phyloP scores from a whole-genome alignment of 2,329 filamentous ascomycete genomes.

The Phoma sp. region DNA sequence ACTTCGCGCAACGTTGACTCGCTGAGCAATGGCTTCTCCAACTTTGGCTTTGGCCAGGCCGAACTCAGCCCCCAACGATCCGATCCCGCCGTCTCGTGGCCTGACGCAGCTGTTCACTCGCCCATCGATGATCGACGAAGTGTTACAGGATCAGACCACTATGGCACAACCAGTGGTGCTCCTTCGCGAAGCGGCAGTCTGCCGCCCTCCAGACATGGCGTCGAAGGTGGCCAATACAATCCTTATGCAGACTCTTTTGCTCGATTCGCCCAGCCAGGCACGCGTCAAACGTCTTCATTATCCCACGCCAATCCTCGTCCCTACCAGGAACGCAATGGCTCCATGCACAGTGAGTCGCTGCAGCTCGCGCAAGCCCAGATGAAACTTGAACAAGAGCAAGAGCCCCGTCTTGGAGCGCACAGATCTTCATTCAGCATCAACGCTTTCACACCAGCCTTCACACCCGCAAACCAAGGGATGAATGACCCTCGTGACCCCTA shows the following conservation, averaged over 20 bases:
- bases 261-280: conserved; percentile 44
- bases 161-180: conserved; percentile 52
- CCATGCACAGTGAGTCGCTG: conserved; percentile 48
- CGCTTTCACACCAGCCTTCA: conserved; percentile 31
- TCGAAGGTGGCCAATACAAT: conserved; percentile 47
- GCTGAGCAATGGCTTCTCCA: conserved; percentile 41
- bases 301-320: conserved; percentile 54
- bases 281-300: conserved; percentile 57
- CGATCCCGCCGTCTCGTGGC: conserved; percentile 43
- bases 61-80: conserved; percentile 38
- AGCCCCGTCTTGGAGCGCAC: conserved; percentile 41
- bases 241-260: conserved; percentile 37
- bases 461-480: conserved; percentile 29
- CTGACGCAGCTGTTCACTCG: conserved; percentile 46
- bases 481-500: conserved; percentile 32
- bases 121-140: conserved; percentile 53
- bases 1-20: conserved; percentile 39
- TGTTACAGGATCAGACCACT: conserved; percentile 52
- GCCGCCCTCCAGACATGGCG: conserved; percentile 62
- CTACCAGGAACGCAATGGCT: conserved; percentile 48
- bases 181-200: conserved; percentile 62
- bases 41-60: conserved; percentile 40
- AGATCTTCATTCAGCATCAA: conserved; percentile 43
- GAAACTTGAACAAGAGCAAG: conserved; percentile 44
- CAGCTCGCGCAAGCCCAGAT: conserved; percentile 41